Conservation (phyloP, 2,329 filamentous ascomycete species). For the Cladophialophora immunda region DNA sequence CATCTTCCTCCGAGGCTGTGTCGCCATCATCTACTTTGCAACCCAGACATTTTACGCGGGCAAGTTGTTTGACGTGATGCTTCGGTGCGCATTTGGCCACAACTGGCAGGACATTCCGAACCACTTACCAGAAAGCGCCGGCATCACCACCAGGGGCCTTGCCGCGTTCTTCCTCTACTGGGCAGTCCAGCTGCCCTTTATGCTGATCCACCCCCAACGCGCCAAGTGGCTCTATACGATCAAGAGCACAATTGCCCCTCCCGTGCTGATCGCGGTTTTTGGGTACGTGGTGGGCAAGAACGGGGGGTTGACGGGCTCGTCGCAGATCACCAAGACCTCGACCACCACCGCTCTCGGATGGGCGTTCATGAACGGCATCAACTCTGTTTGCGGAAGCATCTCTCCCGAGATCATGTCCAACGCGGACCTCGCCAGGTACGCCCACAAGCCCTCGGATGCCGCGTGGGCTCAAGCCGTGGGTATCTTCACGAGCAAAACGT, state of each 20-base stretch:
- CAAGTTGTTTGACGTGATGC: slow-evolving; percentile 43
- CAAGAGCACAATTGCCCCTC: slow-evolving; percentile 43
- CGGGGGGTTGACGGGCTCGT: slow-evolving; percentile 45
- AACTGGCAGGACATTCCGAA: slow-evolving; percentile 37
- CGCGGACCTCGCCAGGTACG: slow-evolving; percentile 11
- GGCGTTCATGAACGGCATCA: slow-evolving; percentile 48
- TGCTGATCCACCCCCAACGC: slow-evolving; percentile 48
- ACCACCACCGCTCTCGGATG: slow-evolving; percentile 38
- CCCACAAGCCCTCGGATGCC: slow-evolving; percentile 2
- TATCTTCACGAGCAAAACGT: slow-evolving; percentile 51
- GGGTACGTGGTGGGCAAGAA: slow-evolving; percentile 52
- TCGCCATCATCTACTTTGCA: slow-evolving; percentile 53
- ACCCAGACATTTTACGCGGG: slow-evolving; percentile 34
- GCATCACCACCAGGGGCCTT: slow-evolving; percentile 42
- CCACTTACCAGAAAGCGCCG: slow-evolving; percentile 40
- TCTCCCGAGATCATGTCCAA: slow-evolving; percentile 11
- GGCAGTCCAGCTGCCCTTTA: slow-evolving; percentile 42
- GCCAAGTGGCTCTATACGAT: slow-evolving; percentile 50
- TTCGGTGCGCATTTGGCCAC: slow-evolving; percentile 35
- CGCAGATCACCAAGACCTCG: slow-evolving; percentile 32
- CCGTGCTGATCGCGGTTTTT: slow-evolving; percentile 49
- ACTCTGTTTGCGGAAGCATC: slow-evolving; percentile 9
- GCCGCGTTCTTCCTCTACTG: slow-evolving; percentile 43
- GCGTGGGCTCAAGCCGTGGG: slow-evolving; percentile 40
- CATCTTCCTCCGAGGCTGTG: slow-evolving; percentile 51